Evolutionary conservation across 2,329 filamentous ascomycete species (phyloP), one percentile per base, ranked within the genome.

Genomic region (Chaetomiaceae sp.): DNA sequence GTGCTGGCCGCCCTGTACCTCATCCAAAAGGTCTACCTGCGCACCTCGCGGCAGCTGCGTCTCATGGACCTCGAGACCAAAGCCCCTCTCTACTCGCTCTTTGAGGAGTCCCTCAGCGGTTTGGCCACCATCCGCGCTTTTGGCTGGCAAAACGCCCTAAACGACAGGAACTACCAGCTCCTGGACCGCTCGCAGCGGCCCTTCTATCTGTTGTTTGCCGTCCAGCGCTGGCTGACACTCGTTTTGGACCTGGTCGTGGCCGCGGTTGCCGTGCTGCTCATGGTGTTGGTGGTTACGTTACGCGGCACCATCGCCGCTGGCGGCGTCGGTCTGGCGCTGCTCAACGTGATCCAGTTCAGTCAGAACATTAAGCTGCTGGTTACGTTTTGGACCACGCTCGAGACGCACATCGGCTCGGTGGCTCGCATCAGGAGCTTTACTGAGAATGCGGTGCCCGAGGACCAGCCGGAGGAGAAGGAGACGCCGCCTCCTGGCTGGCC

Each of bases 151-250:
- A 61, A 66, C 1, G 62, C 66, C 6, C 70, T 74, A 50, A 66
- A 74, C 15, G 60, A 72, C 25, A 71, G 71, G 55, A 81, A 79
- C 51, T 65, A 75, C 15, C 57, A 60, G 4, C 69, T 80, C 0
- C 66, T 84, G 1, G 77, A 84, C 54, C 66, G 66, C 6, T 81
- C 80, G 0, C 81, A 84, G 59, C 66, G 70, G 20, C 80, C 81
- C 0, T 80, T 77, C 46, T 85, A 85, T 59, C 70, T 83, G 0
- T 69, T 84, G 6, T 77, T 73, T 52, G 75, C 75, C 36, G 73
- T 82, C 3, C 82, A 85, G 61, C 72, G 78, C 33, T 84, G 81
- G 81, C 65, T 75, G 3, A 68, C 65, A 0, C 59, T 74, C 1
- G 69, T 72, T 0, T 61, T 74, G 6, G 66, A 72, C 39, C 57